phyloP scores from a whole-genome alignment of 2,329 filamentous ascomycete genomes.

The Neofusicoccum parvum region DNA sequence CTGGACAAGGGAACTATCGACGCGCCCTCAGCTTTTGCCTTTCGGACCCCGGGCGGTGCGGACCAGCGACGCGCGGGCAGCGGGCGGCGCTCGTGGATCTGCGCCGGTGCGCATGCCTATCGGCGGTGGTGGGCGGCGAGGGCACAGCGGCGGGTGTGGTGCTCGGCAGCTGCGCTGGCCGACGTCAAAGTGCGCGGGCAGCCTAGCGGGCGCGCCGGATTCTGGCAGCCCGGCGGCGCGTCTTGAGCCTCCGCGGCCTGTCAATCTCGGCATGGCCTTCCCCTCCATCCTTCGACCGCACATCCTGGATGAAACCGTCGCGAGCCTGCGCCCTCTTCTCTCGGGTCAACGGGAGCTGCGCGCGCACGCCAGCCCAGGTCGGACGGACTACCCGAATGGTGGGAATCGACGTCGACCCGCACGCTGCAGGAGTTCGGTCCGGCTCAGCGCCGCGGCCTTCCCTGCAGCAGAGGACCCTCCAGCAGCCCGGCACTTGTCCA shows the following conservation, averaged over 20 bases:
- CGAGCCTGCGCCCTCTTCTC: not conserved
- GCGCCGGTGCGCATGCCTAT: not conserved
- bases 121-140: too few species aligned
- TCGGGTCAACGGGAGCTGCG: constrained; percentile 18
- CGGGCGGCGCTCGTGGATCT: not conserved
- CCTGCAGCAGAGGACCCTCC: not conserved
- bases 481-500: not conserved
- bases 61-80: not conserved
- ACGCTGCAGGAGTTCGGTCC: constrained; percentile 17
- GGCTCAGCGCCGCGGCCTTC: not conserved
- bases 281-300: not conserved
- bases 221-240: not conserved
- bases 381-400: constrained; percentile 11
- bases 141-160: too few species aligned
- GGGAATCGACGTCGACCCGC: not conserved
- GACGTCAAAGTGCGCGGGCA: not conserved
- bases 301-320: constrained; percentile 18
- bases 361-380: constrained; percentile 8
- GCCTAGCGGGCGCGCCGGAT: not conserved
- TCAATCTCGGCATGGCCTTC: not conserved
- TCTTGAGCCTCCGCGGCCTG: constrained; percentile 4
- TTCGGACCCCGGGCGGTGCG: not conserved
- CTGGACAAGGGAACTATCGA: not conserved
- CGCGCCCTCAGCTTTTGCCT: not conserved
- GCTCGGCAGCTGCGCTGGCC: not conserved